phyloP scores from a whole-genome alignment of 352 stramenopile genomes.

The Phytophthora europaea region DNA sequence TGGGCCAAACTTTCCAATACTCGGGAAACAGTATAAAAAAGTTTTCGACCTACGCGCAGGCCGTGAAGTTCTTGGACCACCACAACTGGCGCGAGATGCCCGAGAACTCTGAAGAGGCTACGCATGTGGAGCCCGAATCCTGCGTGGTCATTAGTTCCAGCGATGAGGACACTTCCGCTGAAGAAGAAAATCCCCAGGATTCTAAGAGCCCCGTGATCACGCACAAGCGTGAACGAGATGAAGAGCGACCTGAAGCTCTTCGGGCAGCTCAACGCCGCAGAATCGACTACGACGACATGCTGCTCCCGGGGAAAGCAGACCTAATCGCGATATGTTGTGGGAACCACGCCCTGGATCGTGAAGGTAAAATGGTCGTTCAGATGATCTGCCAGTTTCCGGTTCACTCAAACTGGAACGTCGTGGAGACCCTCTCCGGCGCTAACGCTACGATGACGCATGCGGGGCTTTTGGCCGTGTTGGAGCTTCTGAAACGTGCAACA shows the following conservation, averaged over 20 bases:
- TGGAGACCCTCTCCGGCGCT: not conserved
- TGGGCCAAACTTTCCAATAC: conserved; percentile 47
- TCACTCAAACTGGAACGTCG: not conserved
- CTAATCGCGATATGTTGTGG: not conserved
- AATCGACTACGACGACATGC: not conserved
- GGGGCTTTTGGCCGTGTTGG: not conserved
- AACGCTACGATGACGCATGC: not conserved
- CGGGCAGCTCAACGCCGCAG: not conserved
- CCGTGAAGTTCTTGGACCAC: conserved; percentile 53
- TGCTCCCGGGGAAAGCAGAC: not conserved
- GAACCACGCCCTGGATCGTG: not conserved
- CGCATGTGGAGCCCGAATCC: not conserved
- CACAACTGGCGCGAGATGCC: conserved; percentile 23
- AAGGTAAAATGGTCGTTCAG: not conserved
- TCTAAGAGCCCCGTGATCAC: not conserved
- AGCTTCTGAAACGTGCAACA: not conserved
- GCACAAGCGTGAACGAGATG: conserved; percentile 25
- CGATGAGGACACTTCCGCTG: not conserved
- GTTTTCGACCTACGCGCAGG: conserved; percentile 53
- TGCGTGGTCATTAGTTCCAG: not conserved
- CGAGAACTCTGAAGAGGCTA: not conserved
- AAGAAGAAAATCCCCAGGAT: conserved; percentile 4
- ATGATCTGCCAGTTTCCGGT: not conserved
- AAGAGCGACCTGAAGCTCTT: not conserved
- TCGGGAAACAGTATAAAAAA: conserved; percentile 59